Base-by-base conservation (phyloP, 805 yeast species). In the Metschnikowia drakensbergensis region DNA sequence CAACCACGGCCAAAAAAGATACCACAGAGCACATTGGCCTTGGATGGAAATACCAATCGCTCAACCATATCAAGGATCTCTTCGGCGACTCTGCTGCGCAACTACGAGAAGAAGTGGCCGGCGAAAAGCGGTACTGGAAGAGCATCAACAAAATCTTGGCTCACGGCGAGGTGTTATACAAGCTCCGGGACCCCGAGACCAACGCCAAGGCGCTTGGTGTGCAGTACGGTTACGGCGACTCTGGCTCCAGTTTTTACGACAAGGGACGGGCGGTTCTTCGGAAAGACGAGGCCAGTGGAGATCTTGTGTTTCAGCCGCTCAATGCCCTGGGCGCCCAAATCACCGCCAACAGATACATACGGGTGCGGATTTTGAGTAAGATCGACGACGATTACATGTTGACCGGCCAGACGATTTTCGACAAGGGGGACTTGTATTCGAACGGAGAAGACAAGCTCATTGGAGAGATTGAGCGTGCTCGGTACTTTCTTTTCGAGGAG, bases 181-280 rank as follows among this genome's bases (percentile, higher is more conserved):
- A 86, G 55, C 74, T 84, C 26, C 75, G 82, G 46, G 83, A 80
- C 48, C 82, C 81, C 6, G 27, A 53, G 6, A 62, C 58, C 22
- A 73, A 75, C 31, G 64, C 75, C 0, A 73, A 81, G 17, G 78
- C 81, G 7, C 75, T 91, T 37, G 95, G 92, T 3, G 85, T 92
- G 33, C 88, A 87, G 58, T 94, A 86, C 61, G 98, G 98, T 0
- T 92, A 80, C 68, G 91, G 86, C 13, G 97, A 91, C 64, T 82
- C 96, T 0, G 99, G 98, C 0, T 87, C 96, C 1, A 79, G 73
- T 22, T 88, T 81, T 58, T 71, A 69, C 49, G 91, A 88, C 57
- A 76, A 79, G 54, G 97, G 97, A 2, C 67, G 84, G 37, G 97
- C 96, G 0, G 64, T 86, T 0, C 67, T 90, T 52, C 77, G 81